Percentiles rank a stretch among this genome's conserved stretches.
Conservation (phyloP, 495 filamentous ascomycete genomes). For the Aspergillus leporis region DNA sequence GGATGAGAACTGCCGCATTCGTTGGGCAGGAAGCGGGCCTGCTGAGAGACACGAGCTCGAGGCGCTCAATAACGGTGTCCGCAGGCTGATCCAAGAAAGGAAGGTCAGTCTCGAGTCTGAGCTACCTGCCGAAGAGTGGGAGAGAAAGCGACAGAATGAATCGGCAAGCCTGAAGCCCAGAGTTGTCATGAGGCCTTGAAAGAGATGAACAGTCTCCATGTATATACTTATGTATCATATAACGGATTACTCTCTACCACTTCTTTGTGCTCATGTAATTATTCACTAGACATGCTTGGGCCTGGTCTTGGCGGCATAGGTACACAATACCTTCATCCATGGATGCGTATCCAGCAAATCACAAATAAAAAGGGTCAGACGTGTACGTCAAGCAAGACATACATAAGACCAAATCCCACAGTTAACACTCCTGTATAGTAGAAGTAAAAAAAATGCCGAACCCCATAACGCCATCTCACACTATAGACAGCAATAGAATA, state of each 20-base stretch:
- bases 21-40: constrained; percentile 90
- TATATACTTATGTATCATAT: constrained; percentile 27
- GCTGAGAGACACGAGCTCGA: constrained; percentile 69
- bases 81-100: constrained; percentile 65
- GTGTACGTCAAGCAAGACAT: background rate
- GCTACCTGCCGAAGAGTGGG: constrained; percentile 21
- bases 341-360: background rate
- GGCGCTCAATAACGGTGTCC: constrained; percentile 66
- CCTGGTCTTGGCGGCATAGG: background rate
- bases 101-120: constrained; percentile 30
- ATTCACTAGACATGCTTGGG: background rate
- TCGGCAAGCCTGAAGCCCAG: constrained; percentile 19
- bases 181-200: constrained; percentile 22
- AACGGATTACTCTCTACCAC: background rate
- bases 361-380: background rate
- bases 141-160: constrained; percentile 3
- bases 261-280: background rate
- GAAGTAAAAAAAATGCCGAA: constrained; percentile 1
- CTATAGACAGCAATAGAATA: constrained; percentile 6
- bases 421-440: constrained; percentile 17
- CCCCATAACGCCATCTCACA: constrained; percentile 18
- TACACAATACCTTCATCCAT: background rate
- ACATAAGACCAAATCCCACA: background rate
- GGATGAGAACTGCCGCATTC: constrained; percentile 82
- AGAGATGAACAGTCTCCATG: constrained; percentile 9